Evolutionary conservation across 1,284 basidiomycete genomes (phyloP).

Genomic region (Sphaerobolus stellatus): DNA sequence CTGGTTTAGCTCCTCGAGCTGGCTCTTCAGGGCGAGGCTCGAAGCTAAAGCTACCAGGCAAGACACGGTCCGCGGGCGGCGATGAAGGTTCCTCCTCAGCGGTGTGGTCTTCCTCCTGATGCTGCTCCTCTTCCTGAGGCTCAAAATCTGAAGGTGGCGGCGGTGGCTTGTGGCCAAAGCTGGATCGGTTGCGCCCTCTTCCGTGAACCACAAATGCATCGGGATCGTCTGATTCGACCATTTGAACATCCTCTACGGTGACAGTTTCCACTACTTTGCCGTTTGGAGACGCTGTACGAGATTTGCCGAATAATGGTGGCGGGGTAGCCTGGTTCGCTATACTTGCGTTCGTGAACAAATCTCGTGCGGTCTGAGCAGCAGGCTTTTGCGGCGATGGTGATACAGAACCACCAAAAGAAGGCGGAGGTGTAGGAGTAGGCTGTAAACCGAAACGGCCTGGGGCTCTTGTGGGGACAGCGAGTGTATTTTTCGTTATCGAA

Average conservation of each 20-base stretch:
- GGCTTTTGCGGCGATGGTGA: not conserved
- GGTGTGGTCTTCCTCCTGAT: not conserved
- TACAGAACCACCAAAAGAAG: not conserved
- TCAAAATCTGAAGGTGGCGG: not conserved
- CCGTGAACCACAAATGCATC: conserved; percentile 9
- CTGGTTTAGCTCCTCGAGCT: too few relatives aligned
- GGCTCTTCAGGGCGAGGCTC: too few relatives aligned
- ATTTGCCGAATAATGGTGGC: not conserved
- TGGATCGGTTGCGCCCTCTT: not conserved
- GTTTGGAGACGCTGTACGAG: not conserved
- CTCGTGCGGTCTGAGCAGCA: not conserved
- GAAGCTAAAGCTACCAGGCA: not conserved
- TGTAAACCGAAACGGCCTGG: not conserved
- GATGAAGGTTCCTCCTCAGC: not conserved
- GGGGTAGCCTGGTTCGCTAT: not conserved
- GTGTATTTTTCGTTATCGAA: not conserved
- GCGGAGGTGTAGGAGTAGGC: not conserved
- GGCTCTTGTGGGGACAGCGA: not conserved
- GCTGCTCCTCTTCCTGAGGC: not conserved
- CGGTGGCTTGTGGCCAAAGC: not conserved
- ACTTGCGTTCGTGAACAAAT: conserved; percentile 1
- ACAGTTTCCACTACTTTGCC: too few relatives aligned
- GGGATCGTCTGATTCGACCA: conserved; percentile 12
- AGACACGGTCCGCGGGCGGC: not conserved
- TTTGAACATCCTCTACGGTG: conserved; percentile 6